Evolutionary conservation across 1,139 yeast genomes (phyloP), one percentile per base, ranked within the genome.

Genomic region (Lodderomyces metapsilosis): DNA sequence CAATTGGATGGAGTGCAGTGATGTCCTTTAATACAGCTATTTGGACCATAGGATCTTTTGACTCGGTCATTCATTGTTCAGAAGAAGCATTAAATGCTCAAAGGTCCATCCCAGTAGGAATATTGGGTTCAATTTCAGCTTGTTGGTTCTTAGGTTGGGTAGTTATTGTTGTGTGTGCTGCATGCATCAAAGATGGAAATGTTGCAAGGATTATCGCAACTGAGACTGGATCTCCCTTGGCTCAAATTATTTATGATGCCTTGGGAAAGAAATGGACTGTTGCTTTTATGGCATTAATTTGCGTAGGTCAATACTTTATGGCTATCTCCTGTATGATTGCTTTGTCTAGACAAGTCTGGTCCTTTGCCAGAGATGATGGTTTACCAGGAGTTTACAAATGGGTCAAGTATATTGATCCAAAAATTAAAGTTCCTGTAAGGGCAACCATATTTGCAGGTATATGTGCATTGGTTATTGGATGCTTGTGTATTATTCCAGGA

Each of bases 41-140:
- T 40, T 78, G 84, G 84, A 76, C 82, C 12, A 78, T 78, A 52
- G 81, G 81, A 48, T 82, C 85, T 0, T 82, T 81, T 56, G 91
- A 84, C 57, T 76, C 85, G 6, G 80, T 84, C 50, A 80, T 83
- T 38, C 89, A 83, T 59, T 78, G 82, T 75, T 72, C 82, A 15
- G 91, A 84, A 58, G 91, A 84, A 56, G 85, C 85, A 21, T 66
- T 68, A 33, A 76, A 81, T 53, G 87, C 89, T n/a, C 68, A 80
- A 15, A 68, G 64, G 39, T 80, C 86, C n/a, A 82, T 83, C 17
- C 88, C 89, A n/a, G 61, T 76, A 34, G 89, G 88, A 25, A 82
- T 66, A 17, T 50, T 62, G 13, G 69, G 70, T 3, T 57, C 66
- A 22, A 80, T 82, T 44, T 51, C 71, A 16, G 72, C 68, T 39